phyloP scores from a whole-genome alignment of 768 basidiomycete species.

The Pleurotus ostreatus region DNA sequence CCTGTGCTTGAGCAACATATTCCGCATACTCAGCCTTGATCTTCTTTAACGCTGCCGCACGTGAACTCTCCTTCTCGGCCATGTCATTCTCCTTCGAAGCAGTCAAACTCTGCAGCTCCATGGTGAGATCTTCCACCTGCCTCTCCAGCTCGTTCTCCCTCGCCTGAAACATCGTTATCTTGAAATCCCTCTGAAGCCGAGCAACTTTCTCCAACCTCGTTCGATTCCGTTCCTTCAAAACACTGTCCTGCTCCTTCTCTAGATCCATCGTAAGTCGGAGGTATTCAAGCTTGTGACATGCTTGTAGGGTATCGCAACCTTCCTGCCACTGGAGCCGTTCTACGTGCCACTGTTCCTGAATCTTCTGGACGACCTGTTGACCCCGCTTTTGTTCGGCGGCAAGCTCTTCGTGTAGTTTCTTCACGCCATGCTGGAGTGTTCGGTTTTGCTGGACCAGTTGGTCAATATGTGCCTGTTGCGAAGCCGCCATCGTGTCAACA shows the following conservation, averaged over 20 bases:
- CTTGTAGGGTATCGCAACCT: slow-evolving; percentile 59
- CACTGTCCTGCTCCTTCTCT: slow-evolving; percentile 47
- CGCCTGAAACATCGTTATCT: slow-evolving; percentile 64
- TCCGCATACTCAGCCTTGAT: slow-evolving; percentile 26
- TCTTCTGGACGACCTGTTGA: slow-evolving; percentile 35
- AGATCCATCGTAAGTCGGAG: slow-evolving; percentile 50
- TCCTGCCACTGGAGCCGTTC: slow-evolving; percentile 59
- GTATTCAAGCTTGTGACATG: slow-evolving; percentile 63
- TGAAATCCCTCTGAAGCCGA: slow-evolving; percentile 59
- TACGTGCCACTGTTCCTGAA: slow-evolving; percentile 45
- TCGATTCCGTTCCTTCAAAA: slow-evolving; percentile 52
- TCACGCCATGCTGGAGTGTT: slow-evolving; percentile 56
- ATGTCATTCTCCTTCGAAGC: slow-evolving; percentile 8
- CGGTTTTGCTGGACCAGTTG: slow-evolving; percentile 70
- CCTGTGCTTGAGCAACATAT: slow-evolving; percentile 33
- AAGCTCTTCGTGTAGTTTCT: slow-evolving; percentile 49
- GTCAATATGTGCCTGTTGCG: slow-evolving; percentile 65
- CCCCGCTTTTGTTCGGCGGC: slow-evolving; percentile 36
- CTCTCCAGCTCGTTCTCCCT: slow-evolving; percentile 58
- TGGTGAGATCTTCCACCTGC: slow-evolving; percentile 49
- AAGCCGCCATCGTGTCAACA: slow-evolving; percentile 42
- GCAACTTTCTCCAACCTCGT: slow-evolving; percentile 55
- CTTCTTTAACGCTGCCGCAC: slow-evolving; percentile 19
- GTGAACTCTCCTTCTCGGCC: slow-evolving; percentile 5
- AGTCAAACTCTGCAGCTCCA: slow-evolving; percentile 30